Conservation (phyloP, 768 basidiomycete species). For the Boletus speciosus region DNA sequence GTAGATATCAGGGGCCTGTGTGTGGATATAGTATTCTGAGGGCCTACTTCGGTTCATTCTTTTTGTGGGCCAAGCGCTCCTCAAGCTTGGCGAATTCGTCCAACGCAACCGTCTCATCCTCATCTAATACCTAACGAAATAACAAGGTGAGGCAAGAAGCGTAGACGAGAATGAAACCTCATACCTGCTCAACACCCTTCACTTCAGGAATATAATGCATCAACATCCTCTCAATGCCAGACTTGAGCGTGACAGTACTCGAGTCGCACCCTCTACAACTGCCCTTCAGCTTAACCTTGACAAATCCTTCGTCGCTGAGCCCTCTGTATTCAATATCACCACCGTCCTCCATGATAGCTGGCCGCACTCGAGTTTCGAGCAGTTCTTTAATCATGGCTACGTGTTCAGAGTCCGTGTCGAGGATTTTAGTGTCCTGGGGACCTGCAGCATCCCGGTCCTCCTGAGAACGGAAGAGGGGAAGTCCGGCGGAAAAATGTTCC, state of each 20-base stretch:
- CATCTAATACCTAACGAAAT: conserved; percentile 67
- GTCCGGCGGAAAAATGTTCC: conserved; percentile 95
- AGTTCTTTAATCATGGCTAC: conserved; percentile 99
- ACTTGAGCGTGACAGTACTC: conserved; percentile 92
- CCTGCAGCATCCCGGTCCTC: conserved; percentile 79
- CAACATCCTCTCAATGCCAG: conserved; percentile 96
- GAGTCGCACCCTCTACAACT: conserved; percentile 95
- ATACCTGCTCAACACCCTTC: conserved; percentile 83
- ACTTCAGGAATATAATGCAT: conserved; percentile 99
- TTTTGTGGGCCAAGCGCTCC: conserved; percentile 50
- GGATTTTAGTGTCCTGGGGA: conserved; percentile 88
- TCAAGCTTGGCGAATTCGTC: conserved; percentile 91
- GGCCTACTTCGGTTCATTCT: conserved; percentile 47
- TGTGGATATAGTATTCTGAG: not conserved
- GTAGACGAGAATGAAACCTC: not conserved
- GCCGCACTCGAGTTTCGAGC: conserved; percentile 90
- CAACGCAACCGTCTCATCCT: conserved; percentile 83
- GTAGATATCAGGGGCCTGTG: conserved; percentile 2
- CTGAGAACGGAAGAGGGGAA: conserved; percentile 79
- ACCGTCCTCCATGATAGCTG: conserved; percentile 98
- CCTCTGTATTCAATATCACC: conserved; percentile 97
- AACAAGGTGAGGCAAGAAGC: conserved; percentile 5
- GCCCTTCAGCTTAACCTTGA: conserved; percentile 90
- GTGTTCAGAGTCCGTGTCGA: conserved; percentile 93
- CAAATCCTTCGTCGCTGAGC: conserved; percentile 79